These are phyloP conservation scores for Phytophthora fragariae DNA, from an alignment of 352 stramenopile species.

Conservation along the genomic window DNA sequence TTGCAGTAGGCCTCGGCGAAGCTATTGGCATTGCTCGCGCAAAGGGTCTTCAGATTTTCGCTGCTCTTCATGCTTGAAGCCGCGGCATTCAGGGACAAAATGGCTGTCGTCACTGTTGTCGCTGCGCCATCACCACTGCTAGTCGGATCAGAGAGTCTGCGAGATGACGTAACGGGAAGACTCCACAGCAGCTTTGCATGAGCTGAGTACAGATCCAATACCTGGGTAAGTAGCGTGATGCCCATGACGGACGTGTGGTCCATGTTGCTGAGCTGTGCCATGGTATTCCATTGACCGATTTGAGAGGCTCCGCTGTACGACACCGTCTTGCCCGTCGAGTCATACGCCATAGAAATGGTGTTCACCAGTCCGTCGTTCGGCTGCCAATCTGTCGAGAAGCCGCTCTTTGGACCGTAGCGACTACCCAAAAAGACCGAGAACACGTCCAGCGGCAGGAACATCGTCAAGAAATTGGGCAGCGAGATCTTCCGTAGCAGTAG, in stretches of 20 bases:
- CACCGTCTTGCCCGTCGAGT: constrained; percentile 22
- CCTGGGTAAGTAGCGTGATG: constrained; percentile 41
- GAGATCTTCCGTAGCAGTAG: constrained; percentile 36
- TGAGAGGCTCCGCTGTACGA: constrained; percentile 24
- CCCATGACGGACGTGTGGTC: constrained; percentile 45
- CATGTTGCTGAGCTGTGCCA: constrained; percentile 37
- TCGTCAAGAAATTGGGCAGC: constrained; percentile 44
- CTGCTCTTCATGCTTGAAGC: neutral
- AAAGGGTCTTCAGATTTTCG: neutral
- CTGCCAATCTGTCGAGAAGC: constrained; percentile 34
- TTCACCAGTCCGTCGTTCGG: constrained; percentile 42
- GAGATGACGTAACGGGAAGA: neutral
- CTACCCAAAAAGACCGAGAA: constrained; percentile 31
- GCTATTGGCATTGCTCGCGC: neutral
- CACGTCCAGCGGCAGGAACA: constrained; percentile 34
- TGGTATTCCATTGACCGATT: constrained; percentile 45
- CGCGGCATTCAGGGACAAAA: neutral
- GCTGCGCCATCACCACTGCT: neutral
- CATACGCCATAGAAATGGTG: constrained; percentile 40
- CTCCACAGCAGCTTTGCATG: constrained; percentile 21
- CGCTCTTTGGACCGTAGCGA: constrained; percentile 29
- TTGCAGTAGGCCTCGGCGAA: neutral
- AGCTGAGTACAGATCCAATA: constrained; percentile 30
- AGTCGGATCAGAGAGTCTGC: neutral
- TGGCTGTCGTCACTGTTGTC: neutral